A percentile compares a stretch with the other conserved stretches of the same genome.
These are phyloP conservation scores for Metschnikowia picachoensis DNA, from an alignment of 805 yeast genomes.

Conservation along the genomic window DNA sequence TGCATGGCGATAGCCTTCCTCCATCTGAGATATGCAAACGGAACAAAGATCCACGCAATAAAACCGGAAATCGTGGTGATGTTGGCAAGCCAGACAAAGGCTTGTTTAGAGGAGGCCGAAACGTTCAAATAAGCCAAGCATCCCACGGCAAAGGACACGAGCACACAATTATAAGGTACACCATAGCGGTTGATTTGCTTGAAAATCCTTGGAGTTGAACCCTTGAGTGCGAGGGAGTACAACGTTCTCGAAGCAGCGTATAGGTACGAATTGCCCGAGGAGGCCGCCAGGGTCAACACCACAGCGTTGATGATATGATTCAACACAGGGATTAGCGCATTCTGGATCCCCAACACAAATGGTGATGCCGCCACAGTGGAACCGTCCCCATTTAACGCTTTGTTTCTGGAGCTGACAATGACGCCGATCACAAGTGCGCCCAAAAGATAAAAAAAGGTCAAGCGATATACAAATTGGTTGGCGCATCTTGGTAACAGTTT, in stretches of 20 bases:
- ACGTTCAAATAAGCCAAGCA: slow-evolving; percentile 53
- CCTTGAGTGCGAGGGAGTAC: slow-evolving; percentile 17
- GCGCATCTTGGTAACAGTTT: slow-evolving; percentile 61
- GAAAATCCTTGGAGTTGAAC: slow-evolving; percentile 16
- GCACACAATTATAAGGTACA: slow-evolving; percentile 36
- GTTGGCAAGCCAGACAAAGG: slow-evolving; percentile 65
- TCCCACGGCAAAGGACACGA: slow-evolving; percentile 33
- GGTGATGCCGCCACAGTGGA: slow-evolving; percentile 67
- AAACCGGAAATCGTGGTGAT: slow-evolving; percentile 66
- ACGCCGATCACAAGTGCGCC: slow-evolving; percentile 41
- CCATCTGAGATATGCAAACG: slow-evolving; percentile 55
- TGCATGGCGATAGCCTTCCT: slow-evolving; percentile 59
- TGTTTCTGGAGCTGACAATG: slow-evolving; percentile 29
- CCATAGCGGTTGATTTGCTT: slow-evolving; percentile 39
- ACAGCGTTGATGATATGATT: slow-evolving; percentile 80
- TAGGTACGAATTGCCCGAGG: slow-evolving; percentile 24
- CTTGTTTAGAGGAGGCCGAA: slow-evolving; percentile 48
- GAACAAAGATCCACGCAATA: slow-evolving; percentile 56
- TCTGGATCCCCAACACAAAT: slow-evolving; percentile 77
- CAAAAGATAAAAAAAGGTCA: slow-evolving; percentile 37
- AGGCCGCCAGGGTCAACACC: slow-evolving; percentile 59
- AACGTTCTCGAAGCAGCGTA: slow-evolving; percentile 20
- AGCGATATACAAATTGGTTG: slow-evolving; percentile 51
- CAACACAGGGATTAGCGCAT: slow-evolving; percentile 57
- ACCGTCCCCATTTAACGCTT: slow-evolving; percentile 20